Evolutionary conservation across 805 yeast species (phyloP).

Genomic region (Zygosaccharomyces lentus): DNA sequence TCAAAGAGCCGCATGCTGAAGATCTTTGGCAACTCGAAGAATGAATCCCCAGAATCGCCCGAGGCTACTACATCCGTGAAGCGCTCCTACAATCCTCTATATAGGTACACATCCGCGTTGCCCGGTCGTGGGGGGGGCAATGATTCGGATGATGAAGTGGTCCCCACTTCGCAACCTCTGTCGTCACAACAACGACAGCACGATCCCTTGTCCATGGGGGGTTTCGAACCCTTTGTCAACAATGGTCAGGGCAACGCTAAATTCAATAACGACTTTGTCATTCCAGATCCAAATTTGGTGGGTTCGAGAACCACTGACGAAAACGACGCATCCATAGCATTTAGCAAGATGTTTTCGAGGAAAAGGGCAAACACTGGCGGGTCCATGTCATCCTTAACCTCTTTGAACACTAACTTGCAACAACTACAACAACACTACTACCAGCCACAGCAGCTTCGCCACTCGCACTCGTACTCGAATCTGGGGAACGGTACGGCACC

Average conservation of each 20-base stretch:
- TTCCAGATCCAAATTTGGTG: slow-evolving; percentile 6
- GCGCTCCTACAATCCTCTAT: slow-evolving; percentile 2
- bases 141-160: slow-evolving; percentile 5
- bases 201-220: slow-evolving; percentile 1
- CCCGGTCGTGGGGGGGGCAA: background rate
- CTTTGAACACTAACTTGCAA: slow-evolving; percentile 14
- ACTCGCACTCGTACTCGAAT: slow-evolving; percentile 7
- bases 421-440: slow-evolving; percentile 7
- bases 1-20: slow-evolving; percentile 31
- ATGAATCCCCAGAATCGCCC: slow-evolving; percentile 1
- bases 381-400: slow-evolving; percentile 29
- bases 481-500: slow-evolving; percentile 5
- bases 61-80: background rate
- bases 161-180: slow-evolving; percentile 5
- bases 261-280: slow-evolving; percentile 2
- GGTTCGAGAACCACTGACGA: slow-evolving; percentile 22
- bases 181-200: background rate
- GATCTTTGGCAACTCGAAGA: slow-evolving; percentile 27
- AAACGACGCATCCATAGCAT: slow-evolving; percentile 37
- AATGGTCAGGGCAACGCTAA: background rate
- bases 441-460: background rate
- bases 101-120: background rate
- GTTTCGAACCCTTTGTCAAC: slow-evolving; percentile 1
- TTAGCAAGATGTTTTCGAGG: slow-evolving; percentile 33
- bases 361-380: slow-evolving; percentile 32